Conservation (phyloP, 345 rosid species). For the Camelina sativa region DNA sequence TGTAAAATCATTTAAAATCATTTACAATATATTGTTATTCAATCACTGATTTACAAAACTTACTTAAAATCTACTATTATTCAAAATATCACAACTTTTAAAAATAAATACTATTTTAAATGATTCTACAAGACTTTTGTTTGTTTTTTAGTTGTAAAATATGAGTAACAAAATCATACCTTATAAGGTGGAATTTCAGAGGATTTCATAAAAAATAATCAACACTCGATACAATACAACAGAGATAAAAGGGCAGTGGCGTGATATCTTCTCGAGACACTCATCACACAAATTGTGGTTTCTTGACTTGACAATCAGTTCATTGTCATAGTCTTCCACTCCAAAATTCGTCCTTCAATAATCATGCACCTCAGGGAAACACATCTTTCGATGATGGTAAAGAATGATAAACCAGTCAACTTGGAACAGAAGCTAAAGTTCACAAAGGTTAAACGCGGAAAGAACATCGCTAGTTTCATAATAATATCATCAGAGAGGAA, state of each 20-base stretch:
- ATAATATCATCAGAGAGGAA: constrained; percentile 62
- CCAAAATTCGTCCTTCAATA: constrained; percentile 72
- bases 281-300: constrained; percentile 59
- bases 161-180: too few relatives aligned
- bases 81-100: too few relatives aligned
- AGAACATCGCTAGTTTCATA: constrained; percentile 43
- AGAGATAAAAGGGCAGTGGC: constrained; percentile 48
- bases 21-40: too few relatives aligned
- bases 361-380: constrained; percentile 51
- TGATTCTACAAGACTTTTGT: too few relatives aligned
- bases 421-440: constrained; percentile 61
- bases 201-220: too few relatives aligned
- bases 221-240: too few relatives aligned
- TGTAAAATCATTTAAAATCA: too few relatives aligned
- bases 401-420: constrained; percentile 60
- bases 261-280: constrained; percentile 50
- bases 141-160: too few relatives aligned
- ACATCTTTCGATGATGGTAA: constrained; percentile 51
- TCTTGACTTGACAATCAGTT: constrained; percentile 42
- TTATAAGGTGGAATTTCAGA: too few relatives aligned
- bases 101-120: too few relatives aligned
- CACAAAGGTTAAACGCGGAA: constrained; percentile 48
- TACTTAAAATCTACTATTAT: too few relatives aligned
- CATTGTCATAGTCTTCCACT: constrained; percentile 47
- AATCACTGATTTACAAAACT: too few relatives aligned